A percentile compares a stretch with the other conserved stretches of the same genome.
phyloP scores from a whole-genome alignment of 1,284 basidiomycete genomes.

The Boletus calvinii region DNA sequence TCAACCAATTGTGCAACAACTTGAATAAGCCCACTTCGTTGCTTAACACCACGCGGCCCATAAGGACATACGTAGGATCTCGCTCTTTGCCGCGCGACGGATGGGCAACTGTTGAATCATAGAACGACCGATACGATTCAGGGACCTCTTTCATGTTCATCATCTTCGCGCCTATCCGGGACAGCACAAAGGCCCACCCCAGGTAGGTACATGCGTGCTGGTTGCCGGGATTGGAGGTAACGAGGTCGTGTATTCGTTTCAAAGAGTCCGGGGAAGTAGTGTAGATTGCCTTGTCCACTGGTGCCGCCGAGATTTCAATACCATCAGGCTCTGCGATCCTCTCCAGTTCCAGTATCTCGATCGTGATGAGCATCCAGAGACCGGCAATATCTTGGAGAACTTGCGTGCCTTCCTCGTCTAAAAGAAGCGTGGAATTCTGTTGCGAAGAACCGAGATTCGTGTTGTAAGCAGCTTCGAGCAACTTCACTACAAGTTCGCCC shows the following conservation, averaged over 20 bases:
- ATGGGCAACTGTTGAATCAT: slow-evolving; percentile 51
- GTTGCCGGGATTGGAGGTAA: slow-evolving; percentile 54
- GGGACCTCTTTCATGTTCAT: slow-evolving; percentile 50
- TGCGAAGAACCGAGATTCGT: slow-evolving; percentile 71
- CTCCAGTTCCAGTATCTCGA: slow-evolving; percentile 83
- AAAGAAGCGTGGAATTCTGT: slow-evolving; percentile 60
- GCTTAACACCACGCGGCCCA: slow-evolving; percentile 54
- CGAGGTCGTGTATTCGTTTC: slow-evolving; percentile 60
- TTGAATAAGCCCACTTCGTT: slow-evolving; percentile 58
- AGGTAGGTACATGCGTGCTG: slow-evolving; percentile 70
- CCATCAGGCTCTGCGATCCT: slow-evolving; percentile 55
- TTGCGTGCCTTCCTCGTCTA: slow-evolving; percentile 71
- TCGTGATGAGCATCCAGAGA: slow-evolving; percentile 73
- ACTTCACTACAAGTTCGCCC: slow-evolving; percentile 57
- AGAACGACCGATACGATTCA: slow-evolving; percentile 52
- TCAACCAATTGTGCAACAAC: slow-evolving; percentile 55
- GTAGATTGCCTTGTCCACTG: slow-evolving; percentile 52
- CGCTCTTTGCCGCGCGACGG: slow-evolving; percentile 50
- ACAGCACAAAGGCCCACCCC: slow-evolving; percentile 78
- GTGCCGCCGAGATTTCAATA: slow-evolving; percentile 52
- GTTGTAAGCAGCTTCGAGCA: slow-evolving; percentile 64
- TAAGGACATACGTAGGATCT: slow-evolving; percentile 51
- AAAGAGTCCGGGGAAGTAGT: slow-evolving; percentile 55
- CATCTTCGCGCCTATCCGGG: slow-evolving; percentile 49
- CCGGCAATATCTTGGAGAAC: slow-evolving; percentile 67